Conservation (phyloP, 2,329 filamentous ascomycete genomes). For the Hymenoscyphus albidus region DNA sequence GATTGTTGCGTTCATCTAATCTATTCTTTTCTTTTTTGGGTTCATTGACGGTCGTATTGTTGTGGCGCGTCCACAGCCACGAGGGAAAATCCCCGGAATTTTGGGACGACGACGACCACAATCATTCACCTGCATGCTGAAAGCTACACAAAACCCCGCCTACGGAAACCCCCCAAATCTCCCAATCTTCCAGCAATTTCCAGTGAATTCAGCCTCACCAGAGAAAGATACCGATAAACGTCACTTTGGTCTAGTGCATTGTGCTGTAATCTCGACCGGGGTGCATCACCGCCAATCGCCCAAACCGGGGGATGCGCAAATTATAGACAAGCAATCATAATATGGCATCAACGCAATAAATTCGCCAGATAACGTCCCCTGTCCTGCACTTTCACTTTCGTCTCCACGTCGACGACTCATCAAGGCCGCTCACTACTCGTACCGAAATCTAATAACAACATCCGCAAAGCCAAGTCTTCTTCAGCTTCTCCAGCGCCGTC, state of each 20-base stretch:
- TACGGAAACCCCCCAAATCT: neutral
- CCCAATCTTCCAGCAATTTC: neutral
- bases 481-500: slow-evolving; percentile 14
- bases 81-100: neutral
- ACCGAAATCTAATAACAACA: slow-evolving; percentile 1
- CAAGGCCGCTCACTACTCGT: neutral
- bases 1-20: neutral
- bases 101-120: neutral
- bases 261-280: slow-evolving; percentile 19
- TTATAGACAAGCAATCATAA: slow-evolving; percentile 22
- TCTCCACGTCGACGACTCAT: slow-evolving; percentile 26
- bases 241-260: slow-evolving; percentile 11
- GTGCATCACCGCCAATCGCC: slow-evolving; percentile 22
- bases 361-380: neutral
- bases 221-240: neutral
- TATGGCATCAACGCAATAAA: slow-evolving; percentile 15
- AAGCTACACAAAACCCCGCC: neutral
- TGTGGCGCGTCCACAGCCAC: neutral
- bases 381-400: slow-evolving; percentile 22
- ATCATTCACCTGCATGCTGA: neutral
- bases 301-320: slow-evolving; percentile 11
- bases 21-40: too few species aligned
- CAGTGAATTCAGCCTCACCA: neutral
- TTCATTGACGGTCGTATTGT: neutral
- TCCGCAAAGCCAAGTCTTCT: neutral